Evolutionary conservation across 371 early-diverging fungal genomes (phyloP).

Genomic region (Lichtheimia ramosa): DNA sequence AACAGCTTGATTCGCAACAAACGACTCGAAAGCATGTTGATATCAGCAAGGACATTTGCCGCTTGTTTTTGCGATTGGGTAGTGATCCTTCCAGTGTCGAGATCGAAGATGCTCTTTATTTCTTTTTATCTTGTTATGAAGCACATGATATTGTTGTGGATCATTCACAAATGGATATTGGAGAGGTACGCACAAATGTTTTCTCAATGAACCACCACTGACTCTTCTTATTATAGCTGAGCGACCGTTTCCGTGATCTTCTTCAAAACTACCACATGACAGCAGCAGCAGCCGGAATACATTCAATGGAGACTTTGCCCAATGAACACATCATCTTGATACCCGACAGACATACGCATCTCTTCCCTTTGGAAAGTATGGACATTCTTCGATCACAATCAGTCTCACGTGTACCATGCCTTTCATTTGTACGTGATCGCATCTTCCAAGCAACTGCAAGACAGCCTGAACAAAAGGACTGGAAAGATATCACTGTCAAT

Average conservation of each 20-base stretch:
- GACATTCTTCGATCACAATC: conserved; percentile 69
- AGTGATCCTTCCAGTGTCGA: conserved; percentile 41
- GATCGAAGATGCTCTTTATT: conserved; percentile 72
- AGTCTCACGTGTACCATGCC: conserved; percentile 80
- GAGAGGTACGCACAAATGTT: conserved; percentile 34
- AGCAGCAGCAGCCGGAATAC: conserved; percentile 12
- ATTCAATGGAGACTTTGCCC: conserved; percentile 17
- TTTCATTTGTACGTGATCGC: conserved; percentile 72
- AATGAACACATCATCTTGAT: conserved; percentile 75
- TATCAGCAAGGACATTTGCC: conserved; percentile 55
- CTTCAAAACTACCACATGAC: conserved; percentile 28
- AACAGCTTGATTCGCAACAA: not conserved
- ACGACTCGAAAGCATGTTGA: conserved; percentile 27
- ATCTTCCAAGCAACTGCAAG: conserved; percentile 38
- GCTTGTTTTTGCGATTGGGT: conserved; percentile 60
- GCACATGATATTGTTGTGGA: conserved; percentile 48
- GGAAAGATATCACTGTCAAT: conserved; percentile 52
- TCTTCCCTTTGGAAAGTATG: conserved; percentile 85
- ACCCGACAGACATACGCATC: conserved; percentile 78
- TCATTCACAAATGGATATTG: conserved; percentile 54
- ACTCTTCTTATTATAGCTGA: conserved; percentile 12
- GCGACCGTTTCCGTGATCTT: conserved; percentile 12
- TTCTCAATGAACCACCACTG: not conserved
- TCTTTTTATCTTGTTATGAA: conserved; percentile 66
- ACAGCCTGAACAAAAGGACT: conserved; percentile 15